These are phyloP conservation scores for Colletotrichum sp. DNA, from an alignment of 2,329 filamentous ascomycete species.

Conservation along the genomic window DNA sequence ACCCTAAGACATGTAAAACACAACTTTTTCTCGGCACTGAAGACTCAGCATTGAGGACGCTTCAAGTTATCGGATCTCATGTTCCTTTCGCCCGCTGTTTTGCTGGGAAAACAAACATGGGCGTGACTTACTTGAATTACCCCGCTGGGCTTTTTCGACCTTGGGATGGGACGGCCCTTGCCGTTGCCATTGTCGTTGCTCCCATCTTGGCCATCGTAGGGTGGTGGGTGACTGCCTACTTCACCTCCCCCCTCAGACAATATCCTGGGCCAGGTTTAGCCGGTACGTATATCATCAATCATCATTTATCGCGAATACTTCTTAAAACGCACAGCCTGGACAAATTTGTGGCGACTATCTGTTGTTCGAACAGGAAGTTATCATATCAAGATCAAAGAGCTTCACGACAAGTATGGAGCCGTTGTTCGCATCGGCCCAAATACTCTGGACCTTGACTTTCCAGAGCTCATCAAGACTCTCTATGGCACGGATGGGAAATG, in stretches of 20 bases:
- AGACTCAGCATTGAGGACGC: background rate
- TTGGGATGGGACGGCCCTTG: background rate
- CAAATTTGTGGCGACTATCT: slow-evolving; percentile 30
- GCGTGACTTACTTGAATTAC: background rate
- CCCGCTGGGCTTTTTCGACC: background rate
- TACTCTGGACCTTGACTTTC: slow-evolving; percentile 24
- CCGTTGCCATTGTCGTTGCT: background rate
- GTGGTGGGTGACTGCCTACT: slow-evolving; percentile 13
- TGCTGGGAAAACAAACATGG: background rate
- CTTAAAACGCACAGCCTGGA: slow-evolving; percentile 23
- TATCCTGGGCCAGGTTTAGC: slow-evolving; percentile 29
- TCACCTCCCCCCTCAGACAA: slow-evolving; percentile 19
- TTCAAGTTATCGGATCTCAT: background rate
- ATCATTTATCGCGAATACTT: background rate
- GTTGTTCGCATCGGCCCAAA: slow-evolving; percentile 38
- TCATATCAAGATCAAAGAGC: slow-evolving; percentile 25
- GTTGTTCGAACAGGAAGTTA: slow-evolving; percentile 25
- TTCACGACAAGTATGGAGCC: slow-evolving; percentile 34
- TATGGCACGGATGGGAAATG: background rate
- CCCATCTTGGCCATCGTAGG: background rate
- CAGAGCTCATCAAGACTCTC: slow-evolving; percentile 22
- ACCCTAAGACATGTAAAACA: background rate
- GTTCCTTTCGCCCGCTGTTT: background rate
- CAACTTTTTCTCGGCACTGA: background rate
- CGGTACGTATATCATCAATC: background rate